Percentiles rank a stretch among this genome's conserved stretches.
Evolutionary conservation across 2,329 filamentous ascomycete species (phyloP).

Genomic region (Claviceps monticola): DNA sequence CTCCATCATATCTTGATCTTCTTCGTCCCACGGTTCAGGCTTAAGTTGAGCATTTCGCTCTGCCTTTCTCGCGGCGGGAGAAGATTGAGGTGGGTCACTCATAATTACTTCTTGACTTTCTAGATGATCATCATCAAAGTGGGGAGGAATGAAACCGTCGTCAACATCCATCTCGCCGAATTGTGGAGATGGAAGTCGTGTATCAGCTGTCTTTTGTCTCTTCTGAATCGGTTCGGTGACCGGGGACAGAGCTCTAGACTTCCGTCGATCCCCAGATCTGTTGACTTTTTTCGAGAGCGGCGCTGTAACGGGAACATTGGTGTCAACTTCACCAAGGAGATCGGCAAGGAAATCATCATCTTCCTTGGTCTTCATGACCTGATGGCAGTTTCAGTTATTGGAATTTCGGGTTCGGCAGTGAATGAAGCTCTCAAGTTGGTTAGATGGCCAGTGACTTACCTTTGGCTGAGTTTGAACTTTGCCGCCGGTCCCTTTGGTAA

Average conservation of each 20-base stretch:
- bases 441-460: constrained; percentile 30
- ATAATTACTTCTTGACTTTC: constrained; percentile 43
- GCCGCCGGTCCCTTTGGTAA: constrained; percentile 58
- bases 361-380: constrained; percentile 69
- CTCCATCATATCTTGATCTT: constrained; percentile 77
- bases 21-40: constrained; percentile 44
- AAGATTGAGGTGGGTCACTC: constrained; percentile 77
- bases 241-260: constrained; percentile 68
- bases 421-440: neutral
- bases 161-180: constrained; percentile 33
- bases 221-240: constrained; percentile 43
- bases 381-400: constrained; percentile 2
- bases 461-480: constrained; percentile 64
- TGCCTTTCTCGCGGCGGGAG: constrained; percentile 66
- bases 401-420: neutral
- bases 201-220: constrained; percentile 40
- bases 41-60: constrained; percentile 51
- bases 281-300: constrained; percentile 47
- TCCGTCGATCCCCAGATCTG: constrained; percentile 63
- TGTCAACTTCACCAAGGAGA: constrained; percentile 77
- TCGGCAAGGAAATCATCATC: constrained; percentile 79
- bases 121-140: constrained; percentile 47
- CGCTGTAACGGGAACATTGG: constrained; percentile 45
- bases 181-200: constrained; percentile 31
- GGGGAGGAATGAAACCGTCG: constrained; percentile 41